Evolutionary conservation across 73 alveolate species (phyloP).

Genomic region (Uronychia setigera): DNA sequence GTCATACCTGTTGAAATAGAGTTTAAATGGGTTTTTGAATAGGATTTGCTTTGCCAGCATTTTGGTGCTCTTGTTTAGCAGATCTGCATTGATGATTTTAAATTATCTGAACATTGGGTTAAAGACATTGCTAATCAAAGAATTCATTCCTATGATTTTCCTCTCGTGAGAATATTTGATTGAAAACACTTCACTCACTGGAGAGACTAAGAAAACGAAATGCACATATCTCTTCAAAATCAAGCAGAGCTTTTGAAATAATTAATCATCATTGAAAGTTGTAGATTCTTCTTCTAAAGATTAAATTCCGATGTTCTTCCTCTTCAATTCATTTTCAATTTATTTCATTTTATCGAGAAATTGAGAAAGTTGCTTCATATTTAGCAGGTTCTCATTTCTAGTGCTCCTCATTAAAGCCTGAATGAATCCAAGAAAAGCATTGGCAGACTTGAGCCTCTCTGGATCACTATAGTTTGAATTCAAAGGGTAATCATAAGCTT

Average conservation of each 20-base stretch:
- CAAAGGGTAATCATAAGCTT: background rate
- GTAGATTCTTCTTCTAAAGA: too few relatives aligned
- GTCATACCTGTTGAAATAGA: background rate
- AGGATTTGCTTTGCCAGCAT: background rate
- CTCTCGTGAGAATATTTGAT: background rate
- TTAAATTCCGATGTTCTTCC: too few relatives aligned
- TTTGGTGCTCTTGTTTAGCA: background rate
- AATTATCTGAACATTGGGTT: background rate
- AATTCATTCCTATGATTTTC: background rate
- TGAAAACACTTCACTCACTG: background rate
- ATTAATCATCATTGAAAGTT: background rate
- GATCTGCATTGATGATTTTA: background rate
- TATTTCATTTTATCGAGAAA: background rate
- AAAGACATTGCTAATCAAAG: background rate
- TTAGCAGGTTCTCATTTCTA: background rate
- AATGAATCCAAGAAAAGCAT: background rate
- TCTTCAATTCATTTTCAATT: background rate
- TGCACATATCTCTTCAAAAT: background rate
- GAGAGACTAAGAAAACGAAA: background rate
- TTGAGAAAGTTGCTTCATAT: background rate
- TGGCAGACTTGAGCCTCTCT: background rate
- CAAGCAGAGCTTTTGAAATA: background rate
- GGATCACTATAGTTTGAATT: background rate
- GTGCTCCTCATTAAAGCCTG: background rate
- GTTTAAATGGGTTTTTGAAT: background rate